Evolutionary conservation across 2,329 filamentous ascomycete species (phyloP).

Genomic region (Ophioceras dolichostomum): DNA sequence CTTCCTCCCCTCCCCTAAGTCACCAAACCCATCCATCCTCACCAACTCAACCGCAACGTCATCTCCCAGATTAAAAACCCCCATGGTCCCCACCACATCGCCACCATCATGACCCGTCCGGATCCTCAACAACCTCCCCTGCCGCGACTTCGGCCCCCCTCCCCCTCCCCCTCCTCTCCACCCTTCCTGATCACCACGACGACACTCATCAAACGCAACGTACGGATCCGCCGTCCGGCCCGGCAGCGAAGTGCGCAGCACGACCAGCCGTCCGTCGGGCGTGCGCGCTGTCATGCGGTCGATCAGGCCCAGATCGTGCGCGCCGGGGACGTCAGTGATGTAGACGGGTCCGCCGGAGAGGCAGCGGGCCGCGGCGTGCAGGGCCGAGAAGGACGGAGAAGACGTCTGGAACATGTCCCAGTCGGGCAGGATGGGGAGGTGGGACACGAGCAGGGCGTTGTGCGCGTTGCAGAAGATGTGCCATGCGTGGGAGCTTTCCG

Average conservation of each 20-base stretch:
- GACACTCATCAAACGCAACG: constrained; percentile 54
- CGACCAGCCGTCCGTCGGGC: constrained; percentile 58
- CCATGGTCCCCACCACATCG: constrained; percentile 66
- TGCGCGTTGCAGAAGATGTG: constrained; percentile 92
- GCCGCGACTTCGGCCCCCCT: background rate
- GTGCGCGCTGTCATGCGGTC: constrained; percentile 70
- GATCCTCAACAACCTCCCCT: background rate
- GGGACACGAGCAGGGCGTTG: constrained; percentile 69
- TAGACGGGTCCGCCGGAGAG: constrained; percentile 88
- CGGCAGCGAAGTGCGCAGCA: constrained; percentile 64
- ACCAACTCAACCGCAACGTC: constrained; percentile 53
- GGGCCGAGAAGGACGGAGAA: constrained; percentile 42
- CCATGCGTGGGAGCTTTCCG: constrained; percentile 77
- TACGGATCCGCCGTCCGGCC: constrained; percentile 67
- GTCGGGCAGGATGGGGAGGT: constrained; percentile 79
- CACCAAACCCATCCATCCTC: constrained; percentile 60
- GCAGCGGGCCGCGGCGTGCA: constrained; percentile 83
- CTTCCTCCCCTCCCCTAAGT: no score
- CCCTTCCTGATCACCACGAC: constrained; percentile 62
- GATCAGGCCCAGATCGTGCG: constrained; percentile 66
- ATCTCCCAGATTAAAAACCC: constrained; percentile 70
- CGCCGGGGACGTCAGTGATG: constrained; percentile 79
- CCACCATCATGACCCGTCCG: constrained; percentile 35
- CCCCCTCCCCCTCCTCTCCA: constrained; percentile 59
- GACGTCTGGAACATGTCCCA: constrained; percentile 61